Conservation (phyloP, 352 stramenopile species). For the Phytophthora brassicae region DNA sequence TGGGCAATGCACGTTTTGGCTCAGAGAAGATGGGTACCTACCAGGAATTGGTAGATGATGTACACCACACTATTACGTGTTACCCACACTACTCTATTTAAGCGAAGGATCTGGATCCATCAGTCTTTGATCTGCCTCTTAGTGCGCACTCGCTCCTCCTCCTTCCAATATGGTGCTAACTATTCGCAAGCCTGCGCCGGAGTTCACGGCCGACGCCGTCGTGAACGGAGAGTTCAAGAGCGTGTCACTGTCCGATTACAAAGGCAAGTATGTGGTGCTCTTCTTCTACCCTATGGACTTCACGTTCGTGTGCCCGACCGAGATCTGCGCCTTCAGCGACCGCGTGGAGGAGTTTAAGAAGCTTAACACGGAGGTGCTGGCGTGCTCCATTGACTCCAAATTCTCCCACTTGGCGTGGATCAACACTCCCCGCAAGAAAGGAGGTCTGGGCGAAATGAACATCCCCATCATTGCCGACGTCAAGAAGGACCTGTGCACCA, state of each 20-base stretch:
- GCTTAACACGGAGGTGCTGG: constrained; percentile 76
- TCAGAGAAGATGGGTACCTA: not conserved
- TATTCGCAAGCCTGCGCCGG: constrained; percentile 68
- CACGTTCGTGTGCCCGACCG: constrained; percentile 91
- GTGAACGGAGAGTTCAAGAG: constrained; percentile 85
- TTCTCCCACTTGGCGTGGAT: constrained; percentile 90
- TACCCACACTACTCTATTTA: not conserved
- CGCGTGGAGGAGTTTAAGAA: constrained; percentile 77
- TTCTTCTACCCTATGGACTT: constrained; percentile 94
- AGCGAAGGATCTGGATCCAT: not conserved
- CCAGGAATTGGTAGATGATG: not conserved
- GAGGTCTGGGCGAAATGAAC: constrained; percentile 89
- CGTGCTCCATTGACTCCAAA: constrained; percentile 85
- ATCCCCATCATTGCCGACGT: constrained; percentile 91
- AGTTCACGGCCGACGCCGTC: constrained; percentile 80
- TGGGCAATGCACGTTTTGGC: not conserved
- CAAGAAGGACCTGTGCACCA: constrained; percentile 80
- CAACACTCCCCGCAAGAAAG: constrained; percentile 88
- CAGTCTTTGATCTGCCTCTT: constrained; percentile 17
- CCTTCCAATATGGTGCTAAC: constrained; percentile 47
- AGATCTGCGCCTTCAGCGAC: constrained; percentile 91
- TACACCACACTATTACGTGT: not conserved
- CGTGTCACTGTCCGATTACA: constrained; percentile 84
- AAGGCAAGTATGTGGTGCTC: constrained; percentile 89
- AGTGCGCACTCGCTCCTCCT: not conserved